Conservation (phyloP, 2,329 filamentous ascomycete species). For the Didymosphaeria variabile region DNA sequence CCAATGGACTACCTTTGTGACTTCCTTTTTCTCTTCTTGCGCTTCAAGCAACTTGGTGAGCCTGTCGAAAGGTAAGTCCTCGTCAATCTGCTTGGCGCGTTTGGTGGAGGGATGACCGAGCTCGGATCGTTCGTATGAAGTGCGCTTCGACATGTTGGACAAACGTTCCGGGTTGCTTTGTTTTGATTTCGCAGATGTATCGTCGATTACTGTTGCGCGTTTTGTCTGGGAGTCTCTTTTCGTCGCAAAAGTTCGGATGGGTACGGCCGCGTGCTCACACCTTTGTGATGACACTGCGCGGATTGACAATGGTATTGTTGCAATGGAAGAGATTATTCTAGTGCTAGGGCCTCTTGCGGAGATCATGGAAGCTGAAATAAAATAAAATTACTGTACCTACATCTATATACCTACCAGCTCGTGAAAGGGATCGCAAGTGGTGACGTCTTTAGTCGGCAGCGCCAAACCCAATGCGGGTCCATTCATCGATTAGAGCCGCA, state of each 20-base stretch:
- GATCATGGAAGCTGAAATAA: neutral
- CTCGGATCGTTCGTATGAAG: constrained; percentile 42
- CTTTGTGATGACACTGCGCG: neutral
- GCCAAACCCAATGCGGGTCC: neutral
- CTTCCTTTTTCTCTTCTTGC: constrained; percentile 50
- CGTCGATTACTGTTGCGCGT: constrained; percentile 23
- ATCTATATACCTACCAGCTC: neutral
- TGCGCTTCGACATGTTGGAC: constrained; percentile 40
- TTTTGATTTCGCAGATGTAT: constrained; percentile 10
- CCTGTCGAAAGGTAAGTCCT: constrained; percentile 54
- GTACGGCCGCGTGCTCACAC: neutral
- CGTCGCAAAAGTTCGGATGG: neutral
- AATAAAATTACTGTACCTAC: neutral
- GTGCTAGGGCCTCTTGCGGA: neutral
- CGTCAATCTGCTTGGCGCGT: constrained; percentile 60
- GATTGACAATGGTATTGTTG: neutral
- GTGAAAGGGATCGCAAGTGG: constrained; percentile 3
- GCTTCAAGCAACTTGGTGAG: constrained; percentile 51
- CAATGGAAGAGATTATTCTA: neutral
- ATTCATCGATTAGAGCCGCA: neutral
- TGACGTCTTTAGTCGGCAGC: constrained; percentile 10
- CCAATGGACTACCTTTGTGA: constrained; percentile 59
- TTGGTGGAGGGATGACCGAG: constrained; percentile 57
- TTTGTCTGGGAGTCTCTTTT: neutral
- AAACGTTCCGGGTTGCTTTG: neutral